These are phyloP conservation scores for Nemophila menziesii DNA, from an alignment of 257 asterid genomes.

Conservation along the genomic window DNA sequence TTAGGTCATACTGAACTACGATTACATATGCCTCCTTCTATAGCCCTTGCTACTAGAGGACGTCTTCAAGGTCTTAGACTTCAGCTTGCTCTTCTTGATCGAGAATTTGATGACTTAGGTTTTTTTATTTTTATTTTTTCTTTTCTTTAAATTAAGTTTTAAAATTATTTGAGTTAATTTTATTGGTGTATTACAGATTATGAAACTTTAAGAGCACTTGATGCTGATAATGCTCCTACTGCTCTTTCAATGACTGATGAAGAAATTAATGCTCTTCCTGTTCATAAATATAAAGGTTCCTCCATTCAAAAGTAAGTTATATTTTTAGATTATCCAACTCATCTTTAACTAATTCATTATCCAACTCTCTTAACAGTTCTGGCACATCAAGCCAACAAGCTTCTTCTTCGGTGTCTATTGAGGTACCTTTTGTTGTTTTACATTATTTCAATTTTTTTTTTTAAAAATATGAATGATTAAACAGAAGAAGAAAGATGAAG, in stretches of 20 bases:
- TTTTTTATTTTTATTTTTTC: not conserved
- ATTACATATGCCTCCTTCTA: constrained; percentile 97
- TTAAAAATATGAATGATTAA: not conserved
- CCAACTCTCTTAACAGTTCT: constrained; percentile 37
- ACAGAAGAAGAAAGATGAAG: constrained; percentile 68
- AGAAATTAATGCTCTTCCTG: constrained; percentile 94
- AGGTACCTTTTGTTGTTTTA: constrained; percentile 41
- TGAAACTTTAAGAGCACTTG: constrained; percentile 86
- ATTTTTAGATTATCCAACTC: not conserved
- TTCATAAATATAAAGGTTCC: constrained; percentile 80
- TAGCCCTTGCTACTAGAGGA: constrained; percentile 90
- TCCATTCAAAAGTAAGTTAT: constrained; percentile 54
- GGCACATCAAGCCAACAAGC: constrained; percentile 52
- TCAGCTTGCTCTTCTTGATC: constrained; percentile 97
- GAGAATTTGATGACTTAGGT: constrained; percentile 97
- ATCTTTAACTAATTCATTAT: not conserved
- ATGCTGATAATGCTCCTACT: constrained; percentile 73
- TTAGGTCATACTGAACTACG: constrained; percentile 95
- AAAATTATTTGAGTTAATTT: not conserved
- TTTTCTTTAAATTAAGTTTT: not conserved
- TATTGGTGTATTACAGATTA: constrained; percentile 58
- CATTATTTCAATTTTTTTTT: constrained; percentile 1
- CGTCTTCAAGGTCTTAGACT: constrained; percentile 95
- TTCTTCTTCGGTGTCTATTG: constrained; percentile 50
- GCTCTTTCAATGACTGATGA: constrained; percentile 89